Base-by-base conservation (phyloP, 441 rosid species). In the Lepidium campestre region DNA sequence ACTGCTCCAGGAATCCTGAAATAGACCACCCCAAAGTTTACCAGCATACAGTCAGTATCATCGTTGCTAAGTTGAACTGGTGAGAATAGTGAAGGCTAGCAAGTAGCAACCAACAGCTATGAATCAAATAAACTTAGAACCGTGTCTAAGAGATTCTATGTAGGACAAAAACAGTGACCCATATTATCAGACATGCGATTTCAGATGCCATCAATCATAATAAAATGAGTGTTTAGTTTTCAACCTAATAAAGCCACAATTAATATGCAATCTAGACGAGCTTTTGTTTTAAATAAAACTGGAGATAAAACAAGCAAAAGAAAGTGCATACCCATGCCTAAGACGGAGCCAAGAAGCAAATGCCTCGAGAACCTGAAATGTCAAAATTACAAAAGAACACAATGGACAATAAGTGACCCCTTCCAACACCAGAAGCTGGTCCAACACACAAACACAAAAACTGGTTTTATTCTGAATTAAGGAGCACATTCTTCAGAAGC, bases 341-440 rank as follows among this genome's bases (percentile, higher is more conserved):
- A 95, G 84, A 66, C 95, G 97, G 71, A 92, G 93, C 99, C 98
- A 95, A 67, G 98, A 88, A 49, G 93, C 95, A 88, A 92, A 92
- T 48, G 99, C 97, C 83, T 95, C 97, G n/a, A 91, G 98, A 83
- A 92, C 99, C 99, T 94, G 87, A 69, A 72, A 71, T 69, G 36
- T 34, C 49, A 65, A 71, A 32, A 74, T 47, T 37, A 68, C 62
- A 56, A 63, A 75, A 74, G 66, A 68, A 41, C 23, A 70, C 29
- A 50, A 47, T 11, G 29, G 36, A 60, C 37, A 41, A 37, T 48
- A 29, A 77, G 61, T 52, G 42, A 54, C 46, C 62, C 23, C 47
- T 57, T 67, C 66, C 54, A 34, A 29, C 18, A 49, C 71, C 35
- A 66, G 22, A 65, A 64, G 60, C 58, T 62, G 57, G 13, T 45